phyloP scores from a whole-genome alignment of 2,329 filamentous ascomycete species.

The Verticillium nonalfalfae region DNA sequence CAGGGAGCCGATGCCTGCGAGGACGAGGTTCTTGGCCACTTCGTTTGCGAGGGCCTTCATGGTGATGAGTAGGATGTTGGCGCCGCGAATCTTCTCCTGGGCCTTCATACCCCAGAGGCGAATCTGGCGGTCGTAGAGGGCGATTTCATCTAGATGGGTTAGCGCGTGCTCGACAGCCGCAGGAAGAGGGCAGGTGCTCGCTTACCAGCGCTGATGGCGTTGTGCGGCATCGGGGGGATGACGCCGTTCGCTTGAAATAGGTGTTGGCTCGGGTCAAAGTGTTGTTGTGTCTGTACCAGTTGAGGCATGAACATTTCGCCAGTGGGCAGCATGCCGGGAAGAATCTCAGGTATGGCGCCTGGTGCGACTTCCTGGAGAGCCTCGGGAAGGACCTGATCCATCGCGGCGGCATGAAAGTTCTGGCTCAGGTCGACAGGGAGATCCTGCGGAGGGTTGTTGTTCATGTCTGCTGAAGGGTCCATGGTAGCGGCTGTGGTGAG shows the following conservation, averaged over 20 bases:
- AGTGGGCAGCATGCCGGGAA: constrained; percentile 10
- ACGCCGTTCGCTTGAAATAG: constrained; percentile 10
- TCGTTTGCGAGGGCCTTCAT: constrained; percentile 87
- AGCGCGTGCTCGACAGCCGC: neutral
- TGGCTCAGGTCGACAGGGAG: neutral
- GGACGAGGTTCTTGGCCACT: constrained; percentile 88
- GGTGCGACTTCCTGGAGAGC: constrained; percentile 11
- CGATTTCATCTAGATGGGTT: constrained; percentile 73
- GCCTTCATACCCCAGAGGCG: constrained; percentile 95
- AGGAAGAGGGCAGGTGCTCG: neutral
- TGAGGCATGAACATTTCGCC: constrained; percentile 12
- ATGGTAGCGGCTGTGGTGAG: neutral
- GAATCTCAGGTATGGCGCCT: constrained; percentile 10
- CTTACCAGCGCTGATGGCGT: constrained; percentile 23
- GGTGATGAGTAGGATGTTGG: constrained; percentile 83
- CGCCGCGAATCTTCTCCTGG: constrained; percentile 84
- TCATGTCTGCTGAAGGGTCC: neutral
- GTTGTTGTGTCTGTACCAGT: constrained; percentile 2
- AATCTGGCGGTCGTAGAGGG: constrained; percentile 95
- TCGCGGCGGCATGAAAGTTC: constrained; percentile 5
- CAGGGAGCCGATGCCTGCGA: constrained; percentile 85
- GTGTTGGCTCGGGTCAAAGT: constrained; percentile 1
- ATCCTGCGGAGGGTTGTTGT: neutral
- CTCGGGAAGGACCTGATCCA: constrained; percentile 12
- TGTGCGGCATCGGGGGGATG: constrained; percentile 6